Conservation (phyloP, 306 rosid species). For the Cotoneaster glaucophyllus region DNA sequence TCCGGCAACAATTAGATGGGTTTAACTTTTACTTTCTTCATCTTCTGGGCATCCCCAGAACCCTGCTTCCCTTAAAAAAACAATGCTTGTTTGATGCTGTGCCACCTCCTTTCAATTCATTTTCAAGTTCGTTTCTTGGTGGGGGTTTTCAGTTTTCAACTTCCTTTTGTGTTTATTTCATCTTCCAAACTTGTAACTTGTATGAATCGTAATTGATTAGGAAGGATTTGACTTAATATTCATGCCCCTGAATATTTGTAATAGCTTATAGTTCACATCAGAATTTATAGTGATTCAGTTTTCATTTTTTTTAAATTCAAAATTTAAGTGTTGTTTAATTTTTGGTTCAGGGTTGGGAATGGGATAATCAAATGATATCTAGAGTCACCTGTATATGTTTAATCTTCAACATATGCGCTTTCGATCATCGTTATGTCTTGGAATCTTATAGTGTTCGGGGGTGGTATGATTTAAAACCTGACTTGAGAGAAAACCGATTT, state of each 20-base stretch:
- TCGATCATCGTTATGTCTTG: background rate
- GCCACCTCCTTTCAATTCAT: background rate
- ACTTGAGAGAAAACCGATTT: too few relatives aligned
- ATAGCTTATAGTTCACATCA: background rate
- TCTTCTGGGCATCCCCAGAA: background rate
- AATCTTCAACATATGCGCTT: background rate
- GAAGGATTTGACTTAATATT: background rate
- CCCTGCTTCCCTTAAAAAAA: too few relatives aligned
- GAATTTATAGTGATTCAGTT: background rate
- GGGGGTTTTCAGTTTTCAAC: background rate
- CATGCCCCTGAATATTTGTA: background rate
- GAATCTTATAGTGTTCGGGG: background rate
- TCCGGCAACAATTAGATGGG: background rate
- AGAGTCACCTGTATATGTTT: background rate
- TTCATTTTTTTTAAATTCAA: too few relatives aligned
- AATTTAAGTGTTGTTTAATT: too few relatives aligned
- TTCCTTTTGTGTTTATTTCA: background rate
- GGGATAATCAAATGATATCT: too few relatives aligned
- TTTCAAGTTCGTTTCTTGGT: background rate
- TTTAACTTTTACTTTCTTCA: background rate
- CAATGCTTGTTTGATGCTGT: background rate
- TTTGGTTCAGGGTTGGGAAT: too few relatives aligned
- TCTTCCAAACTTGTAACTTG: background rate
- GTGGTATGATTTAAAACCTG: background rate
- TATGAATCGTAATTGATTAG: background rate